Percentiles rank a stretch among this genome's conserved stretches.
phyloP scores from a whole-genome alignment of 2,329 filamentous ascomycete genomes.

The Ascochyta viciae-villosae region DNA sequence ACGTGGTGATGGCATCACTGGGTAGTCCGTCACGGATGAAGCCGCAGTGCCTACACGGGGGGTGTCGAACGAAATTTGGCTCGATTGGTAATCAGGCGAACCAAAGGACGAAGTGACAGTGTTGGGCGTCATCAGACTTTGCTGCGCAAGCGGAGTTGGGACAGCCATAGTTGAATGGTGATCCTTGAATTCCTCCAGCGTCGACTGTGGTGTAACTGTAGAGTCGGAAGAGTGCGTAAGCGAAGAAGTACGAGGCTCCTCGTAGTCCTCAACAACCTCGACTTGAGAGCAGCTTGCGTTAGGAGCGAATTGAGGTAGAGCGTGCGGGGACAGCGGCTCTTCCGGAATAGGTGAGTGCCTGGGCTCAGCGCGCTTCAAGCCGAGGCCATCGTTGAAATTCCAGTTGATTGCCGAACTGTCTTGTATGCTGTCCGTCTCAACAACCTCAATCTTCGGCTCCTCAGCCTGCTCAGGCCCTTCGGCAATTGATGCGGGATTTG shows the following conservation, averaged over 20 bases:
- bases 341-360: constrained; percentile 19
- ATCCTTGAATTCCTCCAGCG: constrained; percentile 44
- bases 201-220: constrained; percentile 50
- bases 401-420: constrained; percentile 53
- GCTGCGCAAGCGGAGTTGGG: constrained; percentile 48
- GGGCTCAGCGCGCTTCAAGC: constrained; percentile 37
- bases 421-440: constrained; percentile 52
- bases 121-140: constrained; percentile 70
- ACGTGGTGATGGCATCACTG: constrained; percentile 72
- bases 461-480: constrained; percentile 49
- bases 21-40: constrained; percentile 76
- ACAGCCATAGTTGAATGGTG: constrained; percentile 47
- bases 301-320: constrained; percentile 20
- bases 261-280: constrained; percentile 55
- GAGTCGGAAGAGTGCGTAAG: constrained; percentile 59
- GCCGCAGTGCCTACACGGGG: constrained; percentile 77
- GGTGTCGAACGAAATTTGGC: constrained; percentile 70
- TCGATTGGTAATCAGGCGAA: constrained; percentile 69
- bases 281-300: constrained; percentile 41
- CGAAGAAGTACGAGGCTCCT: constrained; percentile 58
- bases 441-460: constrained; percentile 54
- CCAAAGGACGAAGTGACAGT: constrained; percentile 65
- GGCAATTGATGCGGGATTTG: constrained; percentile 20
- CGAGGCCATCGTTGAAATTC: constrained; percentile 51
- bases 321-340: constrained; percentile 39